Conservation (phyloP, 148 eudicot species). For the Mesembryanthemum crystallinum region DNA sequence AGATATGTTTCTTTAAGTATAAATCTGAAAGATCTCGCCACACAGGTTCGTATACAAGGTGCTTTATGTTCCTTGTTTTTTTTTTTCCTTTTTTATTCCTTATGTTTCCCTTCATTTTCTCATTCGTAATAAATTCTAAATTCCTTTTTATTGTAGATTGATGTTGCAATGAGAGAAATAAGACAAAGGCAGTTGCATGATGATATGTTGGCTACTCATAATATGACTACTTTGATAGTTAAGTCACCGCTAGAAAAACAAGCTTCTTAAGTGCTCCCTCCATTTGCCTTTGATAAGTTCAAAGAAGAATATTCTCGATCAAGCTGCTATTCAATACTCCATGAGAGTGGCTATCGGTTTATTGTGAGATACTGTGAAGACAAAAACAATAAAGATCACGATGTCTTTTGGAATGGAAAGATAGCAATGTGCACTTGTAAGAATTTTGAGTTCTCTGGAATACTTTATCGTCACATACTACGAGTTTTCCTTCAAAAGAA, state of each 20-base stretch:
- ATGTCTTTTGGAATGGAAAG: neutral
- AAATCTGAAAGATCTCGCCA: neutral
- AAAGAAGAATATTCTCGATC: conserved; percentile 1
- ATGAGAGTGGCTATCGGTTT: neutral
- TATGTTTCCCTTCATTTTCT: too few species aligned
- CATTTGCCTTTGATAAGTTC: neutral
- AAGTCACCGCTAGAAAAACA: neutral
- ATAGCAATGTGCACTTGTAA: conserved; percentile 9
- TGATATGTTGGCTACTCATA: neutral
- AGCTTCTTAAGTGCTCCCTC: neutral
- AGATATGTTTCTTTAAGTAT: neutral
- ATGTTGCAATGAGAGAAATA: neutral
- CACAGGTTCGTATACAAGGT: neutral
- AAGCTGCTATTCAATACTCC: neutral
- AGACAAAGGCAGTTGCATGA: neutral
- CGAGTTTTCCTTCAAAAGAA: conserved; percentile 9
- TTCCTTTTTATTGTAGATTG: neutral
- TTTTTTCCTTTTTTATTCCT: too few species aligned
- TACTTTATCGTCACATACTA: conserved; percentile 13
- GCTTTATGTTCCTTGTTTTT: too few species aligned
- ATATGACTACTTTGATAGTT: neutral
- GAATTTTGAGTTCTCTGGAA: conserved; percentile 10
- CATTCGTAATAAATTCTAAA: too few species aligned
- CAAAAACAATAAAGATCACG: neutral
- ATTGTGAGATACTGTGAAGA: conserved; percentile 1